Percentiles rank a stretch among this genome's conserved stretches.
phyloP scores from a whole-genome alignment of 225 moss, liverwort and hornwort species.

The Physcomitrium patens region DNA sequence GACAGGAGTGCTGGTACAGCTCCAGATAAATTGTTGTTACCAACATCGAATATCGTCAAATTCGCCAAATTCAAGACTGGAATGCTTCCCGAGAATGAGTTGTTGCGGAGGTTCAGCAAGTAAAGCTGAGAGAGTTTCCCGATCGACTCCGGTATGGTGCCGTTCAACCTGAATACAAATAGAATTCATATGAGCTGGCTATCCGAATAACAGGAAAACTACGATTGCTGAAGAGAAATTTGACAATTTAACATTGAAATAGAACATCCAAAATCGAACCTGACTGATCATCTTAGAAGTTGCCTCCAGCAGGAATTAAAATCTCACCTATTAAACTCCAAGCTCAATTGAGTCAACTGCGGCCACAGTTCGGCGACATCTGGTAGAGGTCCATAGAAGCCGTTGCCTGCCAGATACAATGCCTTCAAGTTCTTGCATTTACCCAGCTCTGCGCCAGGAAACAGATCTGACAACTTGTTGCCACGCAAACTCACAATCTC shows the following conservation, averaged over 20 bases:
- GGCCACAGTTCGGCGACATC: slow-evolving; percentile 70
- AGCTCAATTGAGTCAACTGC: slow-evolving; percentile 55
- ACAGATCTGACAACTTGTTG: slow-evolving; percentile 56
- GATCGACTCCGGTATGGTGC: slow-evolving; percentile 35
- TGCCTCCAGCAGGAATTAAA: slow-evolving; percentile 11
- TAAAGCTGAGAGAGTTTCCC: slow-evolving; percentile 35
- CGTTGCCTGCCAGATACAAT: slow-evolving; percentile 62
- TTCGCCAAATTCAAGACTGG: slow-evolving; percentile 46
- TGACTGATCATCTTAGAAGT: not conserved
- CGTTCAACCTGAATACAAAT: slow-evolving; percentile 43
- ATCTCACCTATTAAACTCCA: slow-evolving; percentile 56
- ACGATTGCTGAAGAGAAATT: not conserved
- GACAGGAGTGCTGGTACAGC: slow-evolving; percentile 51
- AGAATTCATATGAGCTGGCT: no score
- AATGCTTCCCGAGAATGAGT: slow-evolving; percentile 61
- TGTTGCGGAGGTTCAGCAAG: slow-evolving; percentile 45
- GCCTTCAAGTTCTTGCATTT: slow-evolving; percentile 53
- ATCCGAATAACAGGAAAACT: not conserved
- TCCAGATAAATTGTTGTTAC: slow-evolving; percentile 75
- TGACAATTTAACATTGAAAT: not conserved
- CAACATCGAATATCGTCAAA: slow-evolving; percentile 49
- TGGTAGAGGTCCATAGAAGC: slow-evolving; percentile 64
- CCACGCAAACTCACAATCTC: slow-evolving; percentile 74
- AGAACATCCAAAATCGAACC: not conserved
- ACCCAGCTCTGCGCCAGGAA: slow-evolving; percentile 60